A percentile compares a stretch with the other conserved stretches of the same genome.
phyloP scores from a whole-genome alignment of 75 land plant species.

The Selaginella tamariscina region DNA sequence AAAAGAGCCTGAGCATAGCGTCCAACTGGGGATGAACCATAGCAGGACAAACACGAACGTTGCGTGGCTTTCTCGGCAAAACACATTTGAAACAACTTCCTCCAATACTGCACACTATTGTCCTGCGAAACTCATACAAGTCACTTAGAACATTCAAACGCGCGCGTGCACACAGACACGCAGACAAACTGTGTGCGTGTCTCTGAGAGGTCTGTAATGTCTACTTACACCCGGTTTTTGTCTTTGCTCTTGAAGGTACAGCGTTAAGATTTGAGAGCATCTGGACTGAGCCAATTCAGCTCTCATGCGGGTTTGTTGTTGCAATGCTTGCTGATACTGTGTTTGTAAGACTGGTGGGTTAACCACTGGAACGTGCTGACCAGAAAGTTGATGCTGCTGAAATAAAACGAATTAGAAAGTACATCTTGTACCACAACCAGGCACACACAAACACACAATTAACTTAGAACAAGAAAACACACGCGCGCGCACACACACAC shows the following conservation, averaged over 20 bases:
- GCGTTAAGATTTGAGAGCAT: constrained; percentile 26
- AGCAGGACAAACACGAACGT: constrained; percentile 35
- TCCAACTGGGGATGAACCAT: constrained; percentile 32
- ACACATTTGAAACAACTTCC: constrained; percentile 22
- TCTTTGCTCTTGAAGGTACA: constrained; percentile 33
- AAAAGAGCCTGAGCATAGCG: constrained; percentile 38
- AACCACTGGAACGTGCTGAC: neutral
- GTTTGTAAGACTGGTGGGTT: neutral
- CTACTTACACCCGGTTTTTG: constrained; percentile 22
- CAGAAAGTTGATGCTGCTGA: constrained; percentile 15
- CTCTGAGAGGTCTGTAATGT: too few relatives aligned
- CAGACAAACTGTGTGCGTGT: too few relatives aligned
- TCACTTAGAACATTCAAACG: constrained; percentile 2
- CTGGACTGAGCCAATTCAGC: neutral
- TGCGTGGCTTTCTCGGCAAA: constrained; percentile 37
- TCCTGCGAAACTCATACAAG: constrained; percentile 29
- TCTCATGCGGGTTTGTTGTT: neutral
- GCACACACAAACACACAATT: too few relatives aligned
- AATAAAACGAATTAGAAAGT: constrained; percentile 11
- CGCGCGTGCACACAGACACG: too few relatives aligned
- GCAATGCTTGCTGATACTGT: neutral
- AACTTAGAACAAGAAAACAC: too few relatives aligned
- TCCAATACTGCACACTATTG: constrained; percentile 31
- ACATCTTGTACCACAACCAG: too few relatives aligned
- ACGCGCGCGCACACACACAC: too few relatives aligned